These are phyloP conservation scores for Elsinoe fawcettii DNA, from an alignment of 2,329 filamentous ascomycete species.

Conservation along the genomic window DNA sequence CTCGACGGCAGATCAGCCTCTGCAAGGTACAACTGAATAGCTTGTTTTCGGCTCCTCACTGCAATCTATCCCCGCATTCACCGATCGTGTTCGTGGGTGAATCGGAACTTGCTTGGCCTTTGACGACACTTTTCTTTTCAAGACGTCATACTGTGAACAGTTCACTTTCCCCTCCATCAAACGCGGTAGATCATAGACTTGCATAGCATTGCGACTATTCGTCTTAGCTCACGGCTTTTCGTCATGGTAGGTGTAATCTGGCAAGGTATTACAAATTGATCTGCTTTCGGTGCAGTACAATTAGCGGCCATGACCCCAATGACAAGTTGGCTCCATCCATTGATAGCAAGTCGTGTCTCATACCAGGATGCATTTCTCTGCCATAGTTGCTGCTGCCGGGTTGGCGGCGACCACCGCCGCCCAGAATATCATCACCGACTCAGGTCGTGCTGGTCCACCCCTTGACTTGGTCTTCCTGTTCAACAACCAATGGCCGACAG, in stretches of 20 bases:
- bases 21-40: slow-evolving; percentile 4
- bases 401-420: background rate
- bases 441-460: slow-evolving; percentile 34
- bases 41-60: slow-evolving; percentile 11
- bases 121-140: background rate
- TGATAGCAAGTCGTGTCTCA: background rate
- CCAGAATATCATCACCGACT: slow-evolving; percentile 26
- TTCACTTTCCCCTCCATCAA: background rate
- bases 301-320: background rate
- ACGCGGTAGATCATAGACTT: background rate
- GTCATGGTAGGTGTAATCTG: slow-evolving; percentile 4
- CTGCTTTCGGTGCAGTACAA: background rate
- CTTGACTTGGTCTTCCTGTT: slow-evolving; percentile 46
- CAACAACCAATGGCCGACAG: slow-evolving; percentile 44
- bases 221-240: slow-evolving; percentile 8
- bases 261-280: slow-evolving; percentile 7
- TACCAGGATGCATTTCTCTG: slow-evolving; percentile 1
- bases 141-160: slow-evolving; percentile 6
- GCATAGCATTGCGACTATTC: background rate
- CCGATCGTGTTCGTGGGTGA: slow-evolving; percentile 5
- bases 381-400: background rate
- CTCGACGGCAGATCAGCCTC: slow-evolving; percentile 8
- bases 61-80: slow-evolving; percentile 9
- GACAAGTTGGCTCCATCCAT: background rate
- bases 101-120: slow-evolving; percentile 6